Percentiles rank a stretch among this genome's conserved stretches.
These are phyloP conservation scores for Dalechampia spathulata DNA, from an alignment of 441 rosid species.

Conservation along the genomic window DNA sequence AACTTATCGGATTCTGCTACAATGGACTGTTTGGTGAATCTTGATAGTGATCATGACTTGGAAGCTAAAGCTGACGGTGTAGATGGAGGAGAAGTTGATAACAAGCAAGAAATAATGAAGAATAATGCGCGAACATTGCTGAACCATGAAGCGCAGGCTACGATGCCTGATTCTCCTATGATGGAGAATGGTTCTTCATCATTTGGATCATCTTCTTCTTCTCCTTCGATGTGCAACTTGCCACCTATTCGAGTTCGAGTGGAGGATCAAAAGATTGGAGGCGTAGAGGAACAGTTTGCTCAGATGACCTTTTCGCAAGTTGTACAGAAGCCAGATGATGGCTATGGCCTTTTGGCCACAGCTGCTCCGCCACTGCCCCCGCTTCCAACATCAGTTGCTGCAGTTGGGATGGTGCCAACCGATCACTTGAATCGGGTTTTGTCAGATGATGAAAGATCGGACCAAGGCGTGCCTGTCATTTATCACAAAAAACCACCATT, in stretches of 20 bases:
- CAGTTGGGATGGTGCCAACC: slow-evolving; percentile 19
- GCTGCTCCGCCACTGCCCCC: slow-evolving; percentile 33
- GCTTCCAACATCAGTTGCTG: slow-evolving; percentile 21
- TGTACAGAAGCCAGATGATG: slow-evolving; percentile 46
- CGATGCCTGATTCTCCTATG: slow-evolving; percentile 77
- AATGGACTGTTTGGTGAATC: slow-evolving; percentile 56
- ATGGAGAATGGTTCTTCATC: slow-evolving; percentile 64
- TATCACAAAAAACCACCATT: slow-evolving; percentile 40
- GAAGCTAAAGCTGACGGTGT: slow-evolving; percentile 16
- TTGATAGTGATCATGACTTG: slow-evolving; percentile 32
- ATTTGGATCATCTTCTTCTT: slow-evolving; percentile 73
- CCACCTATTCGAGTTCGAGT: slow-evolving; percentile 79
- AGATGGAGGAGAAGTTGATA: slow-evolving; percentile 1
- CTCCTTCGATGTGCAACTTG: slow-evolving; percentile 58
- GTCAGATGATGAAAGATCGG: slow-evolving; percentile 92
- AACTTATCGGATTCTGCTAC: slow-evolving; percentile 64
- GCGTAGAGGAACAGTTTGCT: slow-evolving; percentile 67
- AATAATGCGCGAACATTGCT: slow-evolving; percentile 15
- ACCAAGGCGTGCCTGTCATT: slow-evolving; percentile 48
- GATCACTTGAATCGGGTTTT: slow-evolving; percentile 40
- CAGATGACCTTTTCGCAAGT: slow-evolving; percentile 38
- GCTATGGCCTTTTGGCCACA: slow-evolving; percentile 34
- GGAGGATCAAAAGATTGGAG: slow-evolving; percentile 49
- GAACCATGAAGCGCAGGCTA: slow-evolving; percentile 48
- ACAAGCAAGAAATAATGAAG: slow-evolving; percentile 4